Evolutionary conservation across 2,329 filamentous ascomycete genomes (phyloP).

Genomic region (Botrytis fragariae): DNA sequence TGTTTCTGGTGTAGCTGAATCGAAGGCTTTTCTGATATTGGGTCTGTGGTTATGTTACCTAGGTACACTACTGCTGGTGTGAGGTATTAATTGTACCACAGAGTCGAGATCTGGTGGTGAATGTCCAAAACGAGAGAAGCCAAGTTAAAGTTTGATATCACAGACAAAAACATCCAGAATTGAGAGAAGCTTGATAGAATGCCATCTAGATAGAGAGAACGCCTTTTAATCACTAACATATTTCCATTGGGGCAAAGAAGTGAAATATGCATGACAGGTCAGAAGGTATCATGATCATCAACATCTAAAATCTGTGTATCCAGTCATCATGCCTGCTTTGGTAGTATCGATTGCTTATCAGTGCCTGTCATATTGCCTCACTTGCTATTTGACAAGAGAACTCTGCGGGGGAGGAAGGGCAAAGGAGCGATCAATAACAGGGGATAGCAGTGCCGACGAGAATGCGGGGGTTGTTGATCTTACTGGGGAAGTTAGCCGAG

Average conservation of each 20-base stretch:
- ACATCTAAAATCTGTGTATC: neutral
- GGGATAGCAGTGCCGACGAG: neutral
- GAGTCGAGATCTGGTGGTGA: neutral
- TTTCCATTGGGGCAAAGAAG: neutral
- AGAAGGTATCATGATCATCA: neutral
- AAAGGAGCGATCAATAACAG: neutral
- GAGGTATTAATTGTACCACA: neutral
- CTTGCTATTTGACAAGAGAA: neutral
- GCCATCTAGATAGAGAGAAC: neutral
- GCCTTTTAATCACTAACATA: neutral
- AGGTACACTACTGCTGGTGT: neutral
- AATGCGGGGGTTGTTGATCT: neutral
- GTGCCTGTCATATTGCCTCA: neutral
- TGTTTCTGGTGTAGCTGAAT: neutral
- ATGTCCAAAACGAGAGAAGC: neutral
- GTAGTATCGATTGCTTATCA: neutral
- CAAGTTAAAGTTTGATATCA: neutral
- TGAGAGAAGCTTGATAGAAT: neutral
- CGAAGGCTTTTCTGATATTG: neutral
- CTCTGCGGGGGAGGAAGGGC: neutral
- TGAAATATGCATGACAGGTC: neutral
- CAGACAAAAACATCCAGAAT: neutral
- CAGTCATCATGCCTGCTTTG: neutral
- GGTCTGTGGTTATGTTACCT: neutral
- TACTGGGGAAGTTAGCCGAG: neutral